Percentiles rank a stretch among this genome's conserved stretches.
Evolutionary conservation across 2,329 filamentous ascomycete genomes (phyloP).

Genomic region (Alternaria brassicae): DNA sequence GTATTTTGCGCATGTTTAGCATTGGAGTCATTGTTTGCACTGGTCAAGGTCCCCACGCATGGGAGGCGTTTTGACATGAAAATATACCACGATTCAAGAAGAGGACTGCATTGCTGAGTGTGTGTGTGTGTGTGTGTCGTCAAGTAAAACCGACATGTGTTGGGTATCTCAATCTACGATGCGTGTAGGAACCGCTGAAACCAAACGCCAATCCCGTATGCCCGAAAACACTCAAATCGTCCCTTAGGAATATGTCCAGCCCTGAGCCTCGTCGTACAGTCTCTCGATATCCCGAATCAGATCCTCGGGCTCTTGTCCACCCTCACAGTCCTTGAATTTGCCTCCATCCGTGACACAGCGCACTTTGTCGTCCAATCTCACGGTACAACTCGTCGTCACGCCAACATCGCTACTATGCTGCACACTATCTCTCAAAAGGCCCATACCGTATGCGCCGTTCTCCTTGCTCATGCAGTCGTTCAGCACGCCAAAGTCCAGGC

Average conservation of each 20-base stretch:
- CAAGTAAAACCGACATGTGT: not conserved
- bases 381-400: conserved; percentile 58
- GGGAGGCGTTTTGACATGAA: conserved; percentile 22
- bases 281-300: conserved; percentile 79
- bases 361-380: conserved; percentile 74
- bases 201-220: not conserved
- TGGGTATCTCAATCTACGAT: conserved; percentile 9
- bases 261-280: conserved; percentile 58
- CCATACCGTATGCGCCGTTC: conserved; percentile 73
- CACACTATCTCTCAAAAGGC: conserved; percentile 72
- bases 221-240: not conserved
- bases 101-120: not conserved
- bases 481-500: conserved; percentile 79
- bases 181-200: not conserved
- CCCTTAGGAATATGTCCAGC: conserved; percentile 34
- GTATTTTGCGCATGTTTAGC: conserved; percentile 21
- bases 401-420: conserved; percentile 62
- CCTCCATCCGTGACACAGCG: conserved; percentile 85
- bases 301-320: conserved; percentile 71
- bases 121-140: conserved; percentile 3
- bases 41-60: conserved; percentile 24
- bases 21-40: conserved; percentile 25
- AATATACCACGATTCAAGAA: conserved; percentile 2
- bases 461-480: conserved; percentile 83
- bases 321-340: conserved; percentile 79